phyloP scores from a whole-genome alignment of 2,329 filamentous ascomycete genomes.

The Epichloe baconii region DNA sequence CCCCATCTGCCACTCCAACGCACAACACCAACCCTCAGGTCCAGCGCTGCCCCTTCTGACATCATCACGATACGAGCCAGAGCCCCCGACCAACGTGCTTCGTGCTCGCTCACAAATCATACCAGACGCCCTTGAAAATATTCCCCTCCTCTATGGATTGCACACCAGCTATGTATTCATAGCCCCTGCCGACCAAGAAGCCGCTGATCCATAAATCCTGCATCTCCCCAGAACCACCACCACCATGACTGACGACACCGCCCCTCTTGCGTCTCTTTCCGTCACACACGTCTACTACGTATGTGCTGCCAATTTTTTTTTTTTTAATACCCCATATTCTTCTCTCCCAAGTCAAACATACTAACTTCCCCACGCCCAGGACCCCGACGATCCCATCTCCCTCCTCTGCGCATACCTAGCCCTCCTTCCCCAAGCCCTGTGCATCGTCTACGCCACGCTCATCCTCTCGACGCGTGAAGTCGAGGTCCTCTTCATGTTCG shows the following conservation, averaged over 20 bases:
- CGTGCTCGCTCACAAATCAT: neutral
- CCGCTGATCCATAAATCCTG: neutral
- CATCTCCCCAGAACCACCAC: neutral
- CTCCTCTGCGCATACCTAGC: constrained; percentile 88
- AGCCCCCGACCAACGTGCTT: neutral
- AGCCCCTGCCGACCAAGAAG: neutral
- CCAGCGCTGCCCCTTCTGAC: neutral
- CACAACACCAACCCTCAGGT: neutral
- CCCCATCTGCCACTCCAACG: neutral
- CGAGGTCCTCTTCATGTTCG: constrained; percentile 82
- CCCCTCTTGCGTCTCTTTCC: constrained; percentile 73
- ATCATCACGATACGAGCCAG: neutral
- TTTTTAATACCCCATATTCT: neutral
- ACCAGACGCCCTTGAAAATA: too few species aligned
- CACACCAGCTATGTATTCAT: constrained; percentile 1
- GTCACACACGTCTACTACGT: constrained; percentile 96
- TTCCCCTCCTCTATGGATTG: too few species aligned
- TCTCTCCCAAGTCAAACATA: neutral
- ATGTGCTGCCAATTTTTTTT: constrained; percentile 18
- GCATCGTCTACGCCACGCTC: constrained; percentile 78
- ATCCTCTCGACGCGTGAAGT: constrained; percentile 84
- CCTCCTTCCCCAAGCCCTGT: constrained; percentile 81
- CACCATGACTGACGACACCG: constrained; percentile 16
- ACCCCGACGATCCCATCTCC: constrained; percentile 79
- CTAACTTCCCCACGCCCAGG: constrained; percentile 34